These are phyloP conservation scores for Kondoa malvinella DNA, from an alignment of 768 basidiomycete species.

Conservation along the genomic window DNA sequence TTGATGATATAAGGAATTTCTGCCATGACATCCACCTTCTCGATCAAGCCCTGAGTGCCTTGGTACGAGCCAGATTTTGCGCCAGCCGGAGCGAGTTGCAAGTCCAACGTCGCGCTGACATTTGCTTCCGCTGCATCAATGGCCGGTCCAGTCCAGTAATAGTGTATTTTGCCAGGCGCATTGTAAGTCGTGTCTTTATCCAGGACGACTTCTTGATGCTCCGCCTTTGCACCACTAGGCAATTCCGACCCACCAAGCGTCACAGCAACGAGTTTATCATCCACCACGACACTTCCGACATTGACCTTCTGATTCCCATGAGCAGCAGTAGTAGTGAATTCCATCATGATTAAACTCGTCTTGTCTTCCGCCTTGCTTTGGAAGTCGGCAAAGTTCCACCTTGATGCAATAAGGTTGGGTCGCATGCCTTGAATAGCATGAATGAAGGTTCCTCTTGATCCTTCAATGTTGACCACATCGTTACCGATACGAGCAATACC, in stretches of 20 bases:
- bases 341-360: conserved; percentile 83
- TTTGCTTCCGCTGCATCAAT: conserved; percentile 30
- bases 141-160: conserved; percentile 61
- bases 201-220: conserved; percentile 43
- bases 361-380: conserved; percentile 48
- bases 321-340: conserved; percentile 65
- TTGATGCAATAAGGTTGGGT: conserved; percentile 73
- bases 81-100: conserved; percentile 15
- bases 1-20: conserved; percentile 87
- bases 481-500: conserved; percentile 23
- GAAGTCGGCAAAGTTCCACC: conserved; percentile 94
- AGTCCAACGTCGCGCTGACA: conserved; percentile 38
- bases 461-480: conserved; percentile 29
- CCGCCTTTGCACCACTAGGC: conserved; percentile 46
- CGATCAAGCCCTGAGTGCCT: conserved; percentile 45
- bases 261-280: conserved; percentile 54
- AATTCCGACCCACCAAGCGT: conserved; percentile 58
- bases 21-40: conserved; percentile 85
- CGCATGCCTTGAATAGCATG: conserved; percentile 98
- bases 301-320: conserved; percentile 66
- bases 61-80: conserved; percentile 10
- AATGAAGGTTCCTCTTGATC: conserved; percentile 56
- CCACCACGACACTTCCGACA: conserved; percentile 67
- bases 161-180: conserved; percentile 51
- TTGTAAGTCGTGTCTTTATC: conserved; percentile 63